These are phyloP conservation scores for Lactarius indigo DNA, from an alignment of 768 basidiomycete species.

Conservation along the genomic window DNA sequence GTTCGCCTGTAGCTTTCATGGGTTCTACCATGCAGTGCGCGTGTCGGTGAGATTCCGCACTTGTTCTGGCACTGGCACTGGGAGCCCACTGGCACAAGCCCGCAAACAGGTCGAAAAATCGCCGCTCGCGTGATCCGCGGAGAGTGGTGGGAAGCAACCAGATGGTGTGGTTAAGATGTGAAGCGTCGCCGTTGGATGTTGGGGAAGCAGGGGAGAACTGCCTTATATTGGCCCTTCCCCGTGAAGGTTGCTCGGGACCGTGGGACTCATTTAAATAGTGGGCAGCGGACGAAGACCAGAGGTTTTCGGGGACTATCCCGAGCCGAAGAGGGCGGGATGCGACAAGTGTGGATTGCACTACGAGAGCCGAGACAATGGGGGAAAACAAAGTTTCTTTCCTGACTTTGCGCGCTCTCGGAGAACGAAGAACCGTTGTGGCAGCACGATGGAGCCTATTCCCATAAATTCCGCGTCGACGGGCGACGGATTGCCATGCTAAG, in stretches of 20 bases:
- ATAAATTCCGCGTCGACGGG: not conserved
- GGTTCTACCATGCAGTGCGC: not conserved
- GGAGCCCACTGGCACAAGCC: not conserved
- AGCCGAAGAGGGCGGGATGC: constrained; percentile 17
- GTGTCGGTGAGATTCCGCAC: not conserved
- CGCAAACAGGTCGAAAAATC: not conserved
- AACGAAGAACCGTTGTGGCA: not conserved
- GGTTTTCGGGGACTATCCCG: not conserved
- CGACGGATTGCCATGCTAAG: not conserved
- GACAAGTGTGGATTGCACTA: constrained; percentile 16
- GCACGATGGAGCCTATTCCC: not conserved
- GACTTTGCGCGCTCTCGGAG: not conserved
- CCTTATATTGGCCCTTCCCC: constrained; percentile 3
- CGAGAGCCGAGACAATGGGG: constrained; percentile 14
- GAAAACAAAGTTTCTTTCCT: not conserved
- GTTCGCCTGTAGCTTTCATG: not conserved
- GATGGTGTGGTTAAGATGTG: not conserved
- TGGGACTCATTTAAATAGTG: not conserved
- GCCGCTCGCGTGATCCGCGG: not conserved
- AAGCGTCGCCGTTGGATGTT: not conserved
- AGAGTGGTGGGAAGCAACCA: not conserved
- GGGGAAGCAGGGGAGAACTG: not conserved
- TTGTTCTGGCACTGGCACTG: not conserved
- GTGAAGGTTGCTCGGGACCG: constrained; percentile 4
- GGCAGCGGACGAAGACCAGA: not conserved